Conservation (phyloP, 345 rosid genomes). For the Syzygium jambos region DNA sequence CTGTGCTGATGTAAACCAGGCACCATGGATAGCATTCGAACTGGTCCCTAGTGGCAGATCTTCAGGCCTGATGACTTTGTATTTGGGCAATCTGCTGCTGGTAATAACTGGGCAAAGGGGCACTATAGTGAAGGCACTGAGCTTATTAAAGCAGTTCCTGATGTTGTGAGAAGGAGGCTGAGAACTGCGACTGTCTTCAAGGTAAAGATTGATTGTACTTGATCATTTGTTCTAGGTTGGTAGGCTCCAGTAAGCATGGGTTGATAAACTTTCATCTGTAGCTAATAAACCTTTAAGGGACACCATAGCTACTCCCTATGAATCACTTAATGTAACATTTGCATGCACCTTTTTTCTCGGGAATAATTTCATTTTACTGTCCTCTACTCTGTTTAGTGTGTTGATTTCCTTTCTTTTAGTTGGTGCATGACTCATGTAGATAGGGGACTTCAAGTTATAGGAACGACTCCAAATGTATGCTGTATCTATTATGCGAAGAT, state of each 20-base stretch:
- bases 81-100: constrained; percentile 21
- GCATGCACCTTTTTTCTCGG: background rate
- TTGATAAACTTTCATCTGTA: background rate
- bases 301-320: background rate
- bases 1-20: constrained; percentile 34
- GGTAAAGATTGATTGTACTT: background rate
- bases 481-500: background rate
- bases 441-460: background rate
- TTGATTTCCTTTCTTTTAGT: background rate
- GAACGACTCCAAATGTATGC: background rate
- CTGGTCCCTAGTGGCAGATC: constrained; percentile 18
- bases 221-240: background rate
- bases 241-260: background rate
- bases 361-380: background rate
- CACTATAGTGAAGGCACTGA: constrained; percentile 21
- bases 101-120: constrained; percentile 22
- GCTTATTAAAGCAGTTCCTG: constrained; percentile 14
- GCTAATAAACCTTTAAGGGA: background rate
- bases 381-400: background rate
- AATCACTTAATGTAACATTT: background rate
- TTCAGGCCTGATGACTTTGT: constrained; percentile 24
- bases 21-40: constrained; percentile 21
- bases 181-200: constrained; percentile 23
- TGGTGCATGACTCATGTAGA: background rate
- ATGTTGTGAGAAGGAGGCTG: constrained; percentile 18